Evolutionary conservation across 2,329 filamentous ascomycete species (phyloP).

Genomic region (Tolypocladium ophioglossoides): DNA sequence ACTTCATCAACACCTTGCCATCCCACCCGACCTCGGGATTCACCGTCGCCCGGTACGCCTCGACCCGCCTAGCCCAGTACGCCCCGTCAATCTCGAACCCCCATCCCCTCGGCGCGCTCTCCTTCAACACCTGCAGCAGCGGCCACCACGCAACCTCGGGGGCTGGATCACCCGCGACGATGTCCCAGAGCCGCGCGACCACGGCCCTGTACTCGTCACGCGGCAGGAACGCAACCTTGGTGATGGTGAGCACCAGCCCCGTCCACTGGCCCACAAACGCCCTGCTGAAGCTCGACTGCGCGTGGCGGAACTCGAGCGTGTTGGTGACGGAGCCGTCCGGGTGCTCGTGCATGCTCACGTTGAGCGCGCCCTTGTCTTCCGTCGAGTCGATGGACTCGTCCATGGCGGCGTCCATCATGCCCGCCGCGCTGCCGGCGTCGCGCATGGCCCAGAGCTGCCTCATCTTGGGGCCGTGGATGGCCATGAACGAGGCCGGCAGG

Average conservation of each 20-base stretch:
- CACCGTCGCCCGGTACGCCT: background rate
- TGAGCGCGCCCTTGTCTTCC: background rate
- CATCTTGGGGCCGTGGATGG: background rate
- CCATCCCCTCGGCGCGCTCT: background rate
- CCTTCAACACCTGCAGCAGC: background rate
- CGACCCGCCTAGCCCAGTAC: background rate
- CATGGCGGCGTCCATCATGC: background rate
- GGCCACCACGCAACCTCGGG: background rate
- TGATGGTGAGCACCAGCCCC: conserved; percentile 4
- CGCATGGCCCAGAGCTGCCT: background rate
- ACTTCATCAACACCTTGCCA: background rate
- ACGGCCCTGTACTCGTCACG: background rate
- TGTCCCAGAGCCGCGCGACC: background rate
- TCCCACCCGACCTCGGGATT: background rate
- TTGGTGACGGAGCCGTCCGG: background rate
- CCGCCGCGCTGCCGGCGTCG: background rate
- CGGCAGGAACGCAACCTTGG: conserved; percentile 6
- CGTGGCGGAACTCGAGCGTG: conserved; percentile 10
- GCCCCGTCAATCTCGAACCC: background rate
- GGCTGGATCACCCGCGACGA: background rate
- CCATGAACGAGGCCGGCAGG: background rate
- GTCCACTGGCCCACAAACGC: conserved; percentile 6
- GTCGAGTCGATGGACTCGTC: too few species aligned
- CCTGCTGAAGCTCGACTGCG: conserved; percentile 5
- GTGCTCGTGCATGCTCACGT: background rate